Evolutionary conservation across 768 basidiomycete species (phyloP).

Genomic region (Holtermanniella nyarrowii): DNA sequence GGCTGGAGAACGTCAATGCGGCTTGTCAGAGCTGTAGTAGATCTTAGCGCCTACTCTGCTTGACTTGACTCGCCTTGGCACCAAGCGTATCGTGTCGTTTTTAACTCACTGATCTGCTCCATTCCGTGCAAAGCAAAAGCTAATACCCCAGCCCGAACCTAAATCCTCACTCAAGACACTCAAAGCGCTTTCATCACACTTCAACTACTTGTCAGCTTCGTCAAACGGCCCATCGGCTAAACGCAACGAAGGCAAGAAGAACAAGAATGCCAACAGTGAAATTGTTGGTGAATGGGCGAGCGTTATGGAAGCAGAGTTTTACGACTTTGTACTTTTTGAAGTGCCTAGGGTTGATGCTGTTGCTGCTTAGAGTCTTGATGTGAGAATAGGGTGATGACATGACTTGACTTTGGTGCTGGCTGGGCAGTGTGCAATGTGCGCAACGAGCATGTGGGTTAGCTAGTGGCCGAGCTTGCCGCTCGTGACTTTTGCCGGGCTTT

Average conservation of each 20-base stretch:
- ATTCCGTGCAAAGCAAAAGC: neutral
- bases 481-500: too few species aligned
- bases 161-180: conserved; percentile 74
- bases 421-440: too few species aligned
- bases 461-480: too few species aligned
- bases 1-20: neutral
- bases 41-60: neutral
- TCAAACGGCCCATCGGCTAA: conserved; percentile 47
- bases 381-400: neutral
- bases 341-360: conserved; percentile 73
- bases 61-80: too few species aligned
- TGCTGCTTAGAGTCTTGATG: conserved; percentile 16
- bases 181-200: conserved; percentile 60
- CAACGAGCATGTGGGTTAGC: too few species aligned
- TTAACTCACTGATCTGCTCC: neutral
- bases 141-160: conserved; percentile 61
- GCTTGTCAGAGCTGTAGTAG: neutral
- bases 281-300: conserved; percentile 84
- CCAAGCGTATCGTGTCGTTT: neutral
- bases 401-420: neutral
- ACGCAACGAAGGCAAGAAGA: conserved; percentile 23
- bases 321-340: conserved; percentile 89
- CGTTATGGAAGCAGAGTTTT: conserved; percentile 89
- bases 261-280: conserved; percentile 50
- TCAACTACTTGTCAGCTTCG: conserved; percentile 67